Evolutionary conservation across 2,329 filamentous ascomycete species (phyloP).

Genomic region (Penicillium olsonii): DNA sequence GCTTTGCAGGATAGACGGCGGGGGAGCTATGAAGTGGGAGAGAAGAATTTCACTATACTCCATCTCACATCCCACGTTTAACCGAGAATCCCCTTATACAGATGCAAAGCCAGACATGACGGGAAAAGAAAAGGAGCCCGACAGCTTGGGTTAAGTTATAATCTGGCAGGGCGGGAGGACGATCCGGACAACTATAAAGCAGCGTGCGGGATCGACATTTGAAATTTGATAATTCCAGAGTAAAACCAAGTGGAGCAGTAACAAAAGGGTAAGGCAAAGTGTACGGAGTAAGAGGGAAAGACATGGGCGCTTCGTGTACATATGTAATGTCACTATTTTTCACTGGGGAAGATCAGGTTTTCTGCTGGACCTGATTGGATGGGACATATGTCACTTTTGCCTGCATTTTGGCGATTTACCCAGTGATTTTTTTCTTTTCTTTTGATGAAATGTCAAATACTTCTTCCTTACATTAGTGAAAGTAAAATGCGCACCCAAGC

Average conservation of each 20-base stretch:
- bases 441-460: neutral
- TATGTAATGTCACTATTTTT: slow-evolving; percentile 3
- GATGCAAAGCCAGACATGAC: slow-evolving; percentile 2
- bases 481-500: neutral
- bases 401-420: neutral
- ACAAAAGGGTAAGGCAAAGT: slow-evolving; percentile 14
- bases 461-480: neutral
- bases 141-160: slow-evolving; percentile 41
- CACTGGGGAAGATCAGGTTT: neutral
- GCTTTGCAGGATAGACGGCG: slow-evolving; percentile 4
- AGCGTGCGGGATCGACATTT: slow-evolving; percentile 21
- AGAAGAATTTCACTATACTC: slow-evolving; percentile 8
- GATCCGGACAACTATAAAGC: slow-evolving; percentile 31
- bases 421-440: neutral
- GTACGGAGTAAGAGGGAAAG: neutral
- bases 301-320: slow-evolving; percentile 5
- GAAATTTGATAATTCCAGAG: slow-evolving; percentile 13
- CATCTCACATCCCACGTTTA: slow-evolving; percentile 14
- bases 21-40: slow-evolving; percentile 10
- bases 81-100: slow-evolving; percentile 1
- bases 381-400: neutral
- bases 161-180: slow-evolving; percentile 34
- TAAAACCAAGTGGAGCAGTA: slow-evolving; percentile 21
- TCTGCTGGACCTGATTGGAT: neutral
- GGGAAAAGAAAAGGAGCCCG: slow-evolving; percentile 27